Evolutionary conservation across 2,329 filamentous ascomycete species (phyloP).

Genomic region (Sarocladiaceae sp.): DNA sequence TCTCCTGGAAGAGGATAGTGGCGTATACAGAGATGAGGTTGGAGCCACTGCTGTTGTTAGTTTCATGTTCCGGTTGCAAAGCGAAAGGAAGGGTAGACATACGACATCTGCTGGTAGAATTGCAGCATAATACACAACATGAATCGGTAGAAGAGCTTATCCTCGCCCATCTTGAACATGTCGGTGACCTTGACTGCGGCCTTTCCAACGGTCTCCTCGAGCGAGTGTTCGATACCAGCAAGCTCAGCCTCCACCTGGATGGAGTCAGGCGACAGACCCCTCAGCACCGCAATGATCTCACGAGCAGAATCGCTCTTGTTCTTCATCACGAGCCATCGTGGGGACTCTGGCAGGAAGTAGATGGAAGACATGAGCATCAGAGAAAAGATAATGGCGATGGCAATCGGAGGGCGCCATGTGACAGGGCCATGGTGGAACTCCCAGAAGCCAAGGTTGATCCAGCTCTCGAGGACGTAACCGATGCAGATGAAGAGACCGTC

Average conservation of each 20-base stretch:
- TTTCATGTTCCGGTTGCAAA: not conserved
- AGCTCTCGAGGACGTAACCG: conserved; percentile 35
- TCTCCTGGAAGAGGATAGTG: conserved; percentile 34
- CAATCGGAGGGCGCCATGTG: conserved; percentile 30
- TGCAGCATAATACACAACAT: conserved; percentile 25
- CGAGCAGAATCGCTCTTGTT: conserved; percentile 25
- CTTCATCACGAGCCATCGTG: conserved; percentile 31
- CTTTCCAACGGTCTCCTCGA: conserved; percentile 36
- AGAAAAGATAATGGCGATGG: conserved; percentile 27
- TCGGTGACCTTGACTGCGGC: conserved; percentile 34
- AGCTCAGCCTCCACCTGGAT: conserved; percentile 37
- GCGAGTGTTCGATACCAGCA: conserved; percentile 41
- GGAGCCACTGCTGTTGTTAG: conserved; percentile 5
- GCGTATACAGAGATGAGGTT: conserved; percentile 39
- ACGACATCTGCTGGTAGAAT: conserved; percentile 23
- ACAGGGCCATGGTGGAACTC: conserved; percentile 22
- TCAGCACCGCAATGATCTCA: conserved; percentile 31
- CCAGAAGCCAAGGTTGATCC: conserved; percentile 42
- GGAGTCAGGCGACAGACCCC: conserved; percentile 30
- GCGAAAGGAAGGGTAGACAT: not conserved
- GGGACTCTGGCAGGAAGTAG: conserved; percentile 31
- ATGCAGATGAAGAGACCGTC: conserved; percentile 47
- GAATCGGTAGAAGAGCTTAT: conserved; percentile 44
- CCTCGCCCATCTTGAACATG: conserved; percentile 43
- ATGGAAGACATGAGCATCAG: conserved; percentile 27